These are phyloP conservation scores for Yamadazyma sp. DNA, from an alignment of 1,139 yeast species.

Conservation along the genomic window DNA sequence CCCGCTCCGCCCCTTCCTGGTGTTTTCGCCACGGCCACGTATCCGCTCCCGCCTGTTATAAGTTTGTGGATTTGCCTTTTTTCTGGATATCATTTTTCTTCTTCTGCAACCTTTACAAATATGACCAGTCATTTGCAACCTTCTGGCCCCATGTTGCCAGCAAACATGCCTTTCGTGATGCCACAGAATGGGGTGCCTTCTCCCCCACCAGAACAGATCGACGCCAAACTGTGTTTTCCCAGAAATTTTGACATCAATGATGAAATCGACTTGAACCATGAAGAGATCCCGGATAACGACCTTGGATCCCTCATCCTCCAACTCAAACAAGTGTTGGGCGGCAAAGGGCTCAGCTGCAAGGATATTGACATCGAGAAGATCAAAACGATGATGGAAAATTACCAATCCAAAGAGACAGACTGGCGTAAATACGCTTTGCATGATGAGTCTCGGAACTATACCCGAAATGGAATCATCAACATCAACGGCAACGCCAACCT, in stretches of 20 bases:
- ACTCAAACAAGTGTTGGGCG: conserved; percentile 33
- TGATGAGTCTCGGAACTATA: conserved; percentile 52
- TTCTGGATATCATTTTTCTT: background rate
- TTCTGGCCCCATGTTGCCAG: background rate
- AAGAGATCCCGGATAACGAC: conserved; percentile 14
- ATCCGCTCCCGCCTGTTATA: background rate
- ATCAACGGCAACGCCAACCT: conserved; percentile 70
- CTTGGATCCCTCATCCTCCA: conserved; percentile 31
- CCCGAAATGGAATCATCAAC: conserved; percentile 66
- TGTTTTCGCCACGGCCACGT: background rate
- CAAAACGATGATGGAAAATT: conserved; percentile 47
- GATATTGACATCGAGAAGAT: conserved; percentile 58
- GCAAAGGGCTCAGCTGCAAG: conserved; percentile 40
- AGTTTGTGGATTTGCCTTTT: background rate
- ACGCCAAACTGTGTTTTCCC: background rate
- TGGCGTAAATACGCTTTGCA: conserved; percentile 62
- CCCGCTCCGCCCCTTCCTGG: background rate
- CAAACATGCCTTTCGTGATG: background rate
- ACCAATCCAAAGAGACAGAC: conserved; percentile 49
- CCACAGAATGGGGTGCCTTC: background rate
- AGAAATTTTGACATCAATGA: background rate
- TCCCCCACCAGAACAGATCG: too few species aligned
- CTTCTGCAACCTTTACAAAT: background rate
- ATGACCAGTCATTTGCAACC: background rate
- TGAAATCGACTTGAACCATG: conserved; percentile 3